Percentiles rank a stretch among this genome's conserved stretches.
Conservation (phyloP, 2,329 filamentous ascomycete species). For the Xylariaceae sp. region DNA sequence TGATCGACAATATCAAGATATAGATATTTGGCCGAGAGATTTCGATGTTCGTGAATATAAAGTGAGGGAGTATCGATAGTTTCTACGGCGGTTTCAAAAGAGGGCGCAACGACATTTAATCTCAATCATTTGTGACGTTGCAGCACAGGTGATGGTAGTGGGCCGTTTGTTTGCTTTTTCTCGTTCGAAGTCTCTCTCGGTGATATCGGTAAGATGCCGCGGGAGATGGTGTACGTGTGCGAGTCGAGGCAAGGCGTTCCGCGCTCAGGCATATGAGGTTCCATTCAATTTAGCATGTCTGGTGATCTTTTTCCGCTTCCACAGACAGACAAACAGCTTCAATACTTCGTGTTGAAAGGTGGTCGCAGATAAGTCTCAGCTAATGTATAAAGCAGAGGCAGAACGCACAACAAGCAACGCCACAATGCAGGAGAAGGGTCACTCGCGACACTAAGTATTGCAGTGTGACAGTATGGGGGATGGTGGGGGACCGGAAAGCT, state of each 20-base stretch:
- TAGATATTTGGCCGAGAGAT: conserved; percentile 22
- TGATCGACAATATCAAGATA: conserved; percentile 14
- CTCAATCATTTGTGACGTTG: conserved; percentile 3
- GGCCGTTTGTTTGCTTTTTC: conserved; percentile 23
- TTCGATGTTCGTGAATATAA: conserved; percentile 7
- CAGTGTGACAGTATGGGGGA: conserved; percentile 9
- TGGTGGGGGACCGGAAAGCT: conserved; percentile 9
- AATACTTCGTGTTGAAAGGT: conserved; percentile 5
- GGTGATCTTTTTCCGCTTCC: not conserved
- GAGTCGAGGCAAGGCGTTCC: conserved; percentile 23
- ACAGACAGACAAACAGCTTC: not conserved
- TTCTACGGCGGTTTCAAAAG: conserved; percentile 18
- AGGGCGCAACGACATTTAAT: conserved; percentile 12
- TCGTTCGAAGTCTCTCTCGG: conserved; percentile 11
- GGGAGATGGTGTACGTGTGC: too few species aligned
- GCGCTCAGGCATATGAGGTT: conserved; percentile 10
- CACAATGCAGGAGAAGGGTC: conserved; percentile 18
- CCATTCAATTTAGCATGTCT: conserved; percentile 3
- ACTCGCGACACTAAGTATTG: not conserved
- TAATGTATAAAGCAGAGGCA: conserved; percentile 1
- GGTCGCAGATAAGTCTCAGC: conserved; percentile 18
- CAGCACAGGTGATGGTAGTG: not conserved
- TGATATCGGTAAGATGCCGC: not conserved
- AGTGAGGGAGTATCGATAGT: conserved; percentile 12
- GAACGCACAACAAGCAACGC: conserved; percentile 11